Evolutionary conservation across 768 basidiomycete genomes (phyloP), one percentile per base, ranked within the genome.

Genomic region (Phlebiopsis gigantea): DNA sequence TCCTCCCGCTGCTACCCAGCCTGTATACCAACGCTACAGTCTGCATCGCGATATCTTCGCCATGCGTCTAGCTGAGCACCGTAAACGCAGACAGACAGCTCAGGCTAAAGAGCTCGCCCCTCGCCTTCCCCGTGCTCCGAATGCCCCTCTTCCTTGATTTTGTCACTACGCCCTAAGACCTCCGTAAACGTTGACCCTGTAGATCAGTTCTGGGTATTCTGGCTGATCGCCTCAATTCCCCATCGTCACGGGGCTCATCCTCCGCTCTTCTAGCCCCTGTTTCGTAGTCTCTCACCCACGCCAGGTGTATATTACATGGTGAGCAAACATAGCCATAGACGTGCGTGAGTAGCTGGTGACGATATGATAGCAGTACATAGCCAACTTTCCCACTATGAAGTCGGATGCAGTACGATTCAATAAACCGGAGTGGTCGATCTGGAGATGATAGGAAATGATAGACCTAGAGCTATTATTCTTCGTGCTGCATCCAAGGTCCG

Each of bases 21-120:
- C 3, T 10, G 15, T 19, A 10, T 93, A 95, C 73, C 79, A 87
- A 65, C 81, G 84, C 60, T 97, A 86, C 66, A 74, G 78, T 8
- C 75, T 97, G n/a, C 92, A 96, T 71, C 81, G 92, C 41, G 82
- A 88, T 59, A 83, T 90, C 59, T 97, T 90, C 68, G 75, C 78
- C 69, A 85, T 96, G 81, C 82, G 94, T 24, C 81, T 83, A 58
- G 73, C 75, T 10, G 92, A 93, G 65, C 87, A 92, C 65, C 80
- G 85, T 31, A 85, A 79, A 68, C 79, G 80, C 50, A 76, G 81
- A 67, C 87, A 92, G 63, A 66, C 79, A 0, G 76, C 81, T 8
- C 85, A 88, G 63, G 80, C 79, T 2, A 87, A 82, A 66, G 82
- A 83, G 53, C 75, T 93, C 19, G 88, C 81, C 0, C 87, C 88